Evolutionary conservation across 1,139 yeast species (phyloP).

Genomic region (Saccharomycopsis phalli): DNA sequence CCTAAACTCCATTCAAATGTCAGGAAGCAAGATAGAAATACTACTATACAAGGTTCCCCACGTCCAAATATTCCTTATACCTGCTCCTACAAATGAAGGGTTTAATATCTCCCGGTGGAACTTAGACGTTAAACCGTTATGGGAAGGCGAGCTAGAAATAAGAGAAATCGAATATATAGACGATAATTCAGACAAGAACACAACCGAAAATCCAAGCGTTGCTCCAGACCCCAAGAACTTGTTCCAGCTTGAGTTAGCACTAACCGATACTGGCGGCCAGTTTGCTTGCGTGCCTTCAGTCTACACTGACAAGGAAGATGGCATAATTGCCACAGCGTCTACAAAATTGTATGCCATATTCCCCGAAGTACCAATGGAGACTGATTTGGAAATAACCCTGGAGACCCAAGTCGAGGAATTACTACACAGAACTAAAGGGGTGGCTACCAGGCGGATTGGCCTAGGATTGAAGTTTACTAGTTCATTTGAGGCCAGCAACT

Average conservation of each 20-base stretch:
- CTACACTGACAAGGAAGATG: constrained; percentile 3
- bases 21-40: constrained; percentile 7
- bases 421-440: too few species aligned
- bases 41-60: constrained; percentile 13
- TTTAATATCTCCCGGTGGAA: constrained; percentile 18
- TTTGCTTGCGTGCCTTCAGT: constrained; percentile 18
- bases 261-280: constrained; percentile 1
- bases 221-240: constrained; percentile 9
- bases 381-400: not conserved
- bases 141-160: constrained; percentile 18
- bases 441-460: constrained; percentile 13
- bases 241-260: constrained; percentile 8
- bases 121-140: constrained; percentile 8
- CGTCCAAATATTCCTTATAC: constrained; percentile 16
- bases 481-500: constrained; percentile 18
- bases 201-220: not conserved
- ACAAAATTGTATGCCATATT: constrained; percentile 16
- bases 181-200: constrained; percentile 1
- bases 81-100: constrained; percentile 15
- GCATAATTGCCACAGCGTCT: constrained; percentile 16
- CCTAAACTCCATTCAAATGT: too few species aligned
- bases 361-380: constrained; percentile 1
- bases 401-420: constrained; percentile 12
- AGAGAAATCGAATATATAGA: constrained; percentile 13
- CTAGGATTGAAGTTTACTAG: constrained; percentile 16